A percentile compares a stretch with the other conserved stretches of the same genome.
phyloP scores from a whole-genome alignment of 2,329 filamentous ascomycete species.

The Hypoxylon sp. region DNA sequence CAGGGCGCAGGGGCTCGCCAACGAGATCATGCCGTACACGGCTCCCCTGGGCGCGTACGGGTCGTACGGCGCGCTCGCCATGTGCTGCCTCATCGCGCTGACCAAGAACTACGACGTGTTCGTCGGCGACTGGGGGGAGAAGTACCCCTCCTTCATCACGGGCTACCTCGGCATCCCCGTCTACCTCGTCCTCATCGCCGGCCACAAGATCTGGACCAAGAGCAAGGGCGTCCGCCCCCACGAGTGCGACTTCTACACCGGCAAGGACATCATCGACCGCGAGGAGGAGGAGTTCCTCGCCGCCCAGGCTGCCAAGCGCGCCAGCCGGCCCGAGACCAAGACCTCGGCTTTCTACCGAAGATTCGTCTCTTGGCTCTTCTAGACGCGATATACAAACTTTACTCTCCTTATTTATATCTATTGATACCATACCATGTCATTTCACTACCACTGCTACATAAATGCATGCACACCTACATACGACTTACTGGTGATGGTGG shows the following conservation, averaged over 20 bases:
- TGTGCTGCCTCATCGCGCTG: slow-evolving; percentile 77
- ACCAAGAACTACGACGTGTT: slow-evolving; percentile 88
- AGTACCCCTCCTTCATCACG: slow-evolving; percentile 79
- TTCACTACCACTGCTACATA: no score
- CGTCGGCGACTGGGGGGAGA: slow-evolving; percentile 55
- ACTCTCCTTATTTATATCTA: no score
- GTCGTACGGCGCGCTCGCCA: slow-evolving; percentile 71
- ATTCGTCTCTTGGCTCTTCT: slow-evolving; percentile 70
- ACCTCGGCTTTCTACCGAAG: slow-evolving; percentile 63
- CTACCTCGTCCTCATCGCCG: slow-evolving; percentile 74
- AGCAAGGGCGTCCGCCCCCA: slow-evolving; percentile 63
- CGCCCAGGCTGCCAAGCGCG: slow-evolving; percentile 54
- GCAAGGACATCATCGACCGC: slow-evolving; percentile 76
- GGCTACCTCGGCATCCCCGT: slow-evolving; percentile 80
- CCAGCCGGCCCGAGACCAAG: slow-evolving; percentile 37
- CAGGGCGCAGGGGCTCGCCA: slow-evolving; percentile 65
- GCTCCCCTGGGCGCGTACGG: slow-evolving; percentile 78
- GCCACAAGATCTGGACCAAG: slow-evolving; percentile 68
- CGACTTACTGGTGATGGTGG: no score
- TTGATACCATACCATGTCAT: no score
- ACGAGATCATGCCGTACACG: slow-evolving; percentile 66
- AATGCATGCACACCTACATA: no score
- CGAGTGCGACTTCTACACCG: slow-evolving; percentile 74
- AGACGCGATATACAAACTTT: no score
- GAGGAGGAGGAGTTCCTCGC: slow-evolving; percentile 76